A percentile compares a stretch with the other conserved stretches of the same genome.
phyloP scores from a whole-genome alignment of 2,329 filamentous ascomycete species.

The Hypomyces perniciosus region DNA sequence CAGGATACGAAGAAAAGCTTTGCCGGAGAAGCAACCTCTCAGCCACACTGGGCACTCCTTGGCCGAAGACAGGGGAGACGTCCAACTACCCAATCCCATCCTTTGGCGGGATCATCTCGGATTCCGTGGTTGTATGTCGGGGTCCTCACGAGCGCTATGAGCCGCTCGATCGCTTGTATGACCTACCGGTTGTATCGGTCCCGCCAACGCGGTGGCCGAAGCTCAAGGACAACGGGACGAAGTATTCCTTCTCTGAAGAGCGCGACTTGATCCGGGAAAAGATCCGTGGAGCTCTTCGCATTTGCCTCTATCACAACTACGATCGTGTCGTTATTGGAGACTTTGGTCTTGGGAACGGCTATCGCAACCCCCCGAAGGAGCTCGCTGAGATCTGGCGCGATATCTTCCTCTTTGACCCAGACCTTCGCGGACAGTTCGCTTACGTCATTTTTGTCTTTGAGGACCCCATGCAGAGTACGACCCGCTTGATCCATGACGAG shows the following conservation, averaged over 20 bases:
- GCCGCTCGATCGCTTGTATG: constrained; percentile 47
- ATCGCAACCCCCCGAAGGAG: constrained; percentile 59
- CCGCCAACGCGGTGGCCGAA: constrained; percentile 68
- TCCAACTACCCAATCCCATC: constrained; percentile 67
- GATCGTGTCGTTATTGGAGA: constrained; percentile 55
- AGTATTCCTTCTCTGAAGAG: constrained; percentile 67
- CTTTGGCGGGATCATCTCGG: constrained; percentile 63
- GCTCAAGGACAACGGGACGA: constrained; percentile 58
- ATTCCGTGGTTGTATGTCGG: constrained; percentile 66
- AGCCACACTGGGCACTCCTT: constrained; percentile 59
- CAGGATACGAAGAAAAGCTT: constrained; percentile 56
- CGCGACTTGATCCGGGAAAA: constrained; percentile 67
- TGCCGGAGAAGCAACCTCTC: constrained; percentile 70
- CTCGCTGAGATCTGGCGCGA: constrained; percentile 62
- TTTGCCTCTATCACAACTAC: constrained; percentile 57
- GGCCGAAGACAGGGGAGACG: constrained; percentile 37
- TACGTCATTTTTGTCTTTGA: constrained; percentile 62
- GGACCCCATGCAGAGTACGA: constrained; percentile 47
- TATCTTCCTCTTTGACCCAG: constrained; percentile 55
- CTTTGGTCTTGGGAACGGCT: constrained; percentile 58
- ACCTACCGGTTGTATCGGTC: constrained; percentile 67
- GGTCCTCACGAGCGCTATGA: constrained; percentile 62
- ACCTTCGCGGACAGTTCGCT: constrained; percentile 55
- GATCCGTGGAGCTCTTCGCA: constrained; percentile 63
- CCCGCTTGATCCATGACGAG: constrained; percentile 48